These are phyloP conservation scores for Neohortaea acidophila DNA, from an alignment of 495 filamentous ascomycete genomes.

Conservation along the genomic window DNA sequence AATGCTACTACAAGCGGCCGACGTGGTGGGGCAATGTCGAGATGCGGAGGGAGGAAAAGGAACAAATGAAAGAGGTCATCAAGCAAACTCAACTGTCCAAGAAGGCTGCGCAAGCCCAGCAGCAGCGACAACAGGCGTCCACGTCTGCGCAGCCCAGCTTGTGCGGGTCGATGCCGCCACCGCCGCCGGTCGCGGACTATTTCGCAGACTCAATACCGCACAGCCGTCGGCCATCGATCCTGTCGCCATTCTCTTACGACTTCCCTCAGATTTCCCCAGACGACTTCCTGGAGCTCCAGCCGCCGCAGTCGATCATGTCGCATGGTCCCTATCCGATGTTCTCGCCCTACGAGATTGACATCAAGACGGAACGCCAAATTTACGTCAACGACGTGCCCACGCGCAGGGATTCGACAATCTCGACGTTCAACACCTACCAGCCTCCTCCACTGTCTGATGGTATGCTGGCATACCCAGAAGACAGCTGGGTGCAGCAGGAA, in stretches of 20 bases:
- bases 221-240: constrained; percentile 58
- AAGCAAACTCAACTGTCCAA: constrained; percentile 89
- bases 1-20: constrained; percentile 90
- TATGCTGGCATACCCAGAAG: constrained; percentile 46
- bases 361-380: constrained; percentile 88
- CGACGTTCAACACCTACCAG: constrained; percentile 73
- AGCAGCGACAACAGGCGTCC: constrained; percentile 25
- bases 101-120: constrained; percentile 41
- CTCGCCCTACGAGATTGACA: constrained; percentile 82
- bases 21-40: constrained; percentile 94
- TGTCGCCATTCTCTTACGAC: constrained; percentile 61
- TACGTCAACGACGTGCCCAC: constrained; percentile 83
- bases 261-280: constrained; percentile 44
- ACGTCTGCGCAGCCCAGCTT: constrained; percentile 58
- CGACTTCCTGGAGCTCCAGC: constrained; percentile 24
- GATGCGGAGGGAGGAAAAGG: constrained; percentile 71
- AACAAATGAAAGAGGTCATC: constrained; percentile 90
- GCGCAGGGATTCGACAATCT: constrained; percentile 64
- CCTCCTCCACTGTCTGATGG: constrained; percentile 53
- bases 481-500: constrained; percentile 62
- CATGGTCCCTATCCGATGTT: constrained; percentile 33
- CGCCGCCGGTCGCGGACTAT: constrained; percentile 48
- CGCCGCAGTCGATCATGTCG: constrained; percentile 25
- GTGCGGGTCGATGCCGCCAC: constrained; percentile 54
- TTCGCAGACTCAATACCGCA: constrained; percentile 57